Conservation (phyloP, 345 rosid species). For the Eucalyptus sp. region DNA sequence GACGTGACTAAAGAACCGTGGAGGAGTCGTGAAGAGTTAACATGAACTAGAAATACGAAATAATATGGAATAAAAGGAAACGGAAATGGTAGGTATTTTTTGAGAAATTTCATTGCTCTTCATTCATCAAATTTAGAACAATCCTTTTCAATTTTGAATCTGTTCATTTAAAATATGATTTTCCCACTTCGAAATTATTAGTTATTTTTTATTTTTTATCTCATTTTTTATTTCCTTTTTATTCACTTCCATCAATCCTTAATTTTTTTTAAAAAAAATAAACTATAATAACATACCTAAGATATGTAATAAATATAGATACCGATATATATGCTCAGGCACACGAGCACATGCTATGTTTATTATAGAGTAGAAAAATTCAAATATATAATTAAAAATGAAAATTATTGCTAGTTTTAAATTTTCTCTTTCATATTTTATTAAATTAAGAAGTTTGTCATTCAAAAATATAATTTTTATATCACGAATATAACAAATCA, state of each 20-base stretch:
- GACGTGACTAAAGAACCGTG: accelerated
- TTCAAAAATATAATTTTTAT: too few relatives aligned
- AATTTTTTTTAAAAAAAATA: accelerated
- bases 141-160: too few relatives aligned
- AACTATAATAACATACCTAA: background rate
- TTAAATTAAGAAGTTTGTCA: too few relatives aligned
- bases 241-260: background rate
- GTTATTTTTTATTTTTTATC: too few relatives aligned
- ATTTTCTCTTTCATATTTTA: too few relatives aligned
- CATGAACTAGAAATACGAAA: accelerated
- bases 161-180: accelerated
- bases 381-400: background rate
- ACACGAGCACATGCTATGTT: too few relatives aligned
- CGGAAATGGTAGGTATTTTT: accelerated
- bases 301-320: too few relatives aligned
- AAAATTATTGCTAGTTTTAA: too few relatives aligned
- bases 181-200: background rate
- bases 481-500: too few relatives aligned
- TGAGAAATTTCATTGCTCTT: background rate
- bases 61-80: background rate
- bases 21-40: background rate
- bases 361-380: too few relatives aligned
- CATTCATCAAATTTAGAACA: background rate
- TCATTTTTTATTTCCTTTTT: too few relatives aligned
- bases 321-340: too few relatives aligned